These are phyloP conservation scores for Sungouiozyma ichnusensis DNA, from an alignment of 805 yeast genomes.

Conservation along the genomic window DNA sequence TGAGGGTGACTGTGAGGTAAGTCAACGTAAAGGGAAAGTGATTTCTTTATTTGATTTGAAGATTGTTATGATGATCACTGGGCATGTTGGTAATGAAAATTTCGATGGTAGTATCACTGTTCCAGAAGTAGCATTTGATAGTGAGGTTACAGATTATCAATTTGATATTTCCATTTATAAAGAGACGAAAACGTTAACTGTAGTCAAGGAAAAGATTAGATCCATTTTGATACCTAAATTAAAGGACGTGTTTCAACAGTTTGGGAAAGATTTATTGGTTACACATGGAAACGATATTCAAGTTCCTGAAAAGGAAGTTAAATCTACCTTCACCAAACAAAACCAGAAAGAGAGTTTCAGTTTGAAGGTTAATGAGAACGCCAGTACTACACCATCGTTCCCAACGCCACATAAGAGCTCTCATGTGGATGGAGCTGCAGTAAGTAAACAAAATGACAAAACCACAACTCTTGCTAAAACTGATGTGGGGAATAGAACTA, in stretches of 20 bases:
- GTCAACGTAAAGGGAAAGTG: conserved; percentile 94
- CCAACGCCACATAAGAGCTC: conserved; percentile 5
- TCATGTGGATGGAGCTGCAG: conserved; percentile 7
- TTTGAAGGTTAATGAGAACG: conserved; percentile 1
- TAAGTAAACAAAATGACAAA: background rate
- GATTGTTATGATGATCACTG: conserved; percentile 48
- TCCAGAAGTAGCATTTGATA: conserved; percentile 92
- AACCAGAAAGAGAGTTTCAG: conserved; percentile 34
- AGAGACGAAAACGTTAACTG: conserved; percentile 40
- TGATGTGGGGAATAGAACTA: conserved; percentile 50
- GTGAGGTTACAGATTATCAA: conserved; percentile 76
- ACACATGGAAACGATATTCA: conserved; percentile 83
- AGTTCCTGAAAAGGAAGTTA: conserved; percentile 56
- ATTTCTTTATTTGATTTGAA: conserved; percentile 81
- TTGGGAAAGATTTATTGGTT: conserved; percentile 68
- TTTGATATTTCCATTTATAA: conserved; percentile 61
- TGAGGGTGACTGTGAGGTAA: conserved; percentile 95
- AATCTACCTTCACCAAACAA: conserved; percentile 44
- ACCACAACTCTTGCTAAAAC: background rate
- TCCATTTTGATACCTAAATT: conserved; percentile 57
- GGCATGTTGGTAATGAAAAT: conserved; percentile 32
- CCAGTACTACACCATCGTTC: background rate
- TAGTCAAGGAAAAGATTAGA: conserved; percentile 43
- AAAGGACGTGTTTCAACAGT: conserved; percentile 46
- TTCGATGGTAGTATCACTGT: conserved; percentile 66